Evolutionary conservation across 2,329 filamentous ascomycete genomes (phyloP).

Genomic region (Microdochium trichocladiopsis): DNA sequence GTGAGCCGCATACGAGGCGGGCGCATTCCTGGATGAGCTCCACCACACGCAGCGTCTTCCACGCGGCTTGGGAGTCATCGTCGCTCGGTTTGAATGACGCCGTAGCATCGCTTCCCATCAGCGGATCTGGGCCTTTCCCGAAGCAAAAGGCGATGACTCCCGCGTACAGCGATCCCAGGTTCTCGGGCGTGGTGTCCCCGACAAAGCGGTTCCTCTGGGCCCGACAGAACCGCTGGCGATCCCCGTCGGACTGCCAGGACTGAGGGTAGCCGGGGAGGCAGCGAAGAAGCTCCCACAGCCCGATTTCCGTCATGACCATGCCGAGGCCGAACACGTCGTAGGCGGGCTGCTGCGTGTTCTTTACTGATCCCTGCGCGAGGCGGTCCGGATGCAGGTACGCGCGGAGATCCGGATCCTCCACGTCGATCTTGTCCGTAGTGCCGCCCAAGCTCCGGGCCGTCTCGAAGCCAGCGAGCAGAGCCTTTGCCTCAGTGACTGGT

Average conservation of each 20-base stretch:
- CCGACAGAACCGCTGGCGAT: not conserved
- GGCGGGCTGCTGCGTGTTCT: not conserved
- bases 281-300: not conserved
- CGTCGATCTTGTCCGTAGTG: not conserved
- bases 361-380: not conserved
- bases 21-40: not conserved
- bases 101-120: not conserved
- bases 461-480: not conserved
- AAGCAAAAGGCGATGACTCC: not conserved
- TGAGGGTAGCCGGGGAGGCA: not conserved
- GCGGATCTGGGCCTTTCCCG: not conserved
- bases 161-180: not conserved
- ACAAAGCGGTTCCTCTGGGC: not conserved
- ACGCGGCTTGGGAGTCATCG: not conserved
- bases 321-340: not conserved
- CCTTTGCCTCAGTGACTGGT: not conserved
- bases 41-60: not conserved
- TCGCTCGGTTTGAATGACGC: not conserved
- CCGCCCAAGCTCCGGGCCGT: not conserved
- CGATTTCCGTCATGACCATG: not conserved
- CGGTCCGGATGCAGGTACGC: not conserved
- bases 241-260: not conserved
- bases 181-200: not conserved
- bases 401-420: not conserved
- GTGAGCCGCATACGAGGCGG: not conserved